These are phyloP conservation scores for Pseudogymnoascus sp. DNA, from an alignment of 2,329 filamentous ascomycete species.

Conservation along the genomic window DNA sequence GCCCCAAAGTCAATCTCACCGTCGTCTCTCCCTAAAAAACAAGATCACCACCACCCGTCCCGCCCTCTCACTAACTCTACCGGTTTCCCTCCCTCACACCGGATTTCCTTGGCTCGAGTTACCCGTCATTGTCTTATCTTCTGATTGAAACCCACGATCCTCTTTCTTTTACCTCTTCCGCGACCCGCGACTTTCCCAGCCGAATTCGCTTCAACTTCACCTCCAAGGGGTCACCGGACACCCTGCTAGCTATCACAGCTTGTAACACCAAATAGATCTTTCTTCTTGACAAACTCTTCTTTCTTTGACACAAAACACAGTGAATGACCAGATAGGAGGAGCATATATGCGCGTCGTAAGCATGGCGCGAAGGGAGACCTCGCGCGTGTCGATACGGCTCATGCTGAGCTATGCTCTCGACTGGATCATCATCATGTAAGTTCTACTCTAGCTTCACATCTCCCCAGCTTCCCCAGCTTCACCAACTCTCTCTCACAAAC, in stretches of 20 bases:
- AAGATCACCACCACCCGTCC: not conserved
- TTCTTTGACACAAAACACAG: not conserved
- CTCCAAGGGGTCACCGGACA: not conserved
- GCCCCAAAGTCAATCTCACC: not conserved
- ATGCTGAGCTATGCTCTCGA: constrained; percentile 62
- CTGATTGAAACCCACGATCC: not conserved
- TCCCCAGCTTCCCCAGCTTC: not conserved
- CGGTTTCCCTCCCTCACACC: not conserved
- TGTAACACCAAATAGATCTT: not conserved
- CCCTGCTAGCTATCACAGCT: not conserved
- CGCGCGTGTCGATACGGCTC: constrained; percentile 29
- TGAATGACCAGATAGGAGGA: not conserved
- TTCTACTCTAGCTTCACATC: not conserved
- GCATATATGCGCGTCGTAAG: not conserved
- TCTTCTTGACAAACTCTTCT: not conserved
- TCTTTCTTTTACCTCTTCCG: not conserved
- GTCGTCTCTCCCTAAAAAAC: not conserved
- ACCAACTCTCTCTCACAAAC: not conserved
- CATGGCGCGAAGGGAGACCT: not conserved
- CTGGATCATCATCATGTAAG: constrained; percentile 60
- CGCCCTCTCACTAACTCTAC: not conserved
- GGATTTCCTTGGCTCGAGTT: not conserved
- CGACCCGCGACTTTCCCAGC: not conserved
- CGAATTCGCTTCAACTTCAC: not conserved
- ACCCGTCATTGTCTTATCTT: not conserved